A percentile compares a stretch with the other conserved stretches of the same genome.
phyloP scores from a whole-genome alignment of 768 basidiomycete species.

The Xerocomellus intermedius region DNA sequence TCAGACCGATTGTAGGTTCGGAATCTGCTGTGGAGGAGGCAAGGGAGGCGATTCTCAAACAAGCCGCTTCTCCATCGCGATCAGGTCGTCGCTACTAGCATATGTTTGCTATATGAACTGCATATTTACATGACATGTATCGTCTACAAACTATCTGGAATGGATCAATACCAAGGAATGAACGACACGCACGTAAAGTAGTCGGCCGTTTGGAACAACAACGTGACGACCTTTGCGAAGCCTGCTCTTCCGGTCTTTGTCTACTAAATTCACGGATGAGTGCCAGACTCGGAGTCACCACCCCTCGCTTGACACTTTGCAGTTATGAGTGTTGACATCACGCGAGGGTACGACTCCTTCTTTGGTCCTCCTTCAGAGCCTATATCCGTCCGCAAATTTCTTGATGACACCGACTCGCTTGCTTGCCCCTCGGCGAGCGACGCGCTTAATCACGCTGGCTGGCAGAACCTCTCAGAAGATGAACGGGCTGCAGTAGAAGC shows the following conservation, averaged over 20 bases:
- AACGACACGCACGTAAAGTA: too few relatives aligned
- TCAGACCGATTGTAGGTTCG: conserved; percentile 47
- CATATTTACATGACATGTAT: conserved; percentile 29
- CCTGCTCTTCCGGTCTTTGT: background rate
- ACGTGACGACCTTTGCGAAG: background rate
- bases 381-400: conserved; percentile 47
- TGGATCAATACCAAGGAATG: conserved; percentile 7
- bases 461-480: conserved; percentile 26
- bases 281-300: too few relatives aligned
- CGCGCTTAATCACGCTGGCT: conserved; percentile 15
- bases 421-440: conserved; percentile 8
- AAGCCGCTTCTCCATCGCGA: conserved; percentile 38
- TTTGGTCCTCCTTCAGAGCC: conserved; percentile 65
- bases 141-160: conserved; percentile 27
- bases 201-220: background rate
- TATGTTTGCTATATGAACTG: conserved; percentile 5
- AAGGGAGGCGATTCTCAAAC: conserved; percentile 72
- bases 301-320: background rate
- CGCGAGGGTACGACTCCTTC: conserved; percentile 44
- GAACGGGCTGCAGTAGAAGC: conserved; percentile 33
- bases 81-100: conserved; percentile 24
- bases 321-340: conserved; percentile 25
- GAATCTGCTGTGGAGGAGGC: conserved; percentile 67
- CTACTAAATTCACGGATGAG: background rate
- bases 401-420: conserved; percentile 32